phyloP scores from a whole-genome alignment of 768 basidiomycete species.

The Rossbeevera mucosa region DNA sequence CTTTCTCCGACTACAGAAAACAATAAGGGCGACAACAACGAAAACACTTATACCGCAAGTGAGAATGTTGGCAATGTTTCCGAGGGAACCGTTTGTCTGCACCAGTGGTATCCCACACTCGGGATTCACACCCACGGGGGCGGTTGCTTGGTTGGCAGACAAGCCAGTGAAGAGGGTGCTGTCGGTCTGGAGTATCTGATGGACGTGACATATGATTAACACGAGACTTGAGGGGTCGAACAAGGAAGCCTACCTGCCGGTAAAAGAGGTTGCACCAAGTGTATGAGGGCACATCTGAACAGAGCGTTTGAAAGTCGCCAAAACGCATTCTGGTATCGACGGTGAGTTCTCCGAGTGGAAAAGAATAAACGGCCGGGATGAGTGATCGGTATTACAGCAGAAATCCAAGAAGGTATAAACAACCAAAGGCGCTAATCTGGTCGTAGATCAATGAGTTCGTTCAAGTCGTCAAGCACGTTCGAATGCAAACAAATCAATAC shows the following conservation, averaged over 20 bases:
- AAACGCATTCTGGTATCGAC: constrained; percentile 45
- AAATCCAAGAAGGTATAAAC: constrained; percentile 18
- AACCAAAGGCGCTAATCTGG: constrained; percentile 14
- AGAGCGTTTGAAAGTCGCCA: constrained; percentile 69
- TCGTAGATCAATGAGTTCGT: constrained; percentile 15
- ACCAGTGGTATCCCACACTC: constrained; percentile 70
- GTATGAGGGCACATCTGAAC: constrained; percentile 68
- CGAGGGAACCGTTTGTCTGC: constrained; percentile 55
- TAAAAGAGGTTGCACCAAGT: constrained; percentile 96
- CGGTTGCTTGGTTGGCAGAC: constrained; percentile 44
- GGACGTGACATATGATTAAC: constrained; percentile 23
- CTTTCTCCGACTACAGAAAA: constrained; percentile 56
- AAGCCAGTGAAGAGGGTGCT: constrained; percentile 34
- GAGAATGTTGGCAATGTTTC: constrained; percentile 85
- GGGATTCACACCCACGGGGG: constrained; percentile 82
- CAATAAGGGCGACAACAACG: constrained; percentile 53
- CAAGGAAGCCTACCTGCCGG: constrained; percentile 55
- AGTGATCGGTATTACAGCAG: constrained; percentile 12
- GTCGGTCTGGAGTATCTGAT: constrained; percentile 39
- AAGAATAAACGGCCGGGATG: neutral
- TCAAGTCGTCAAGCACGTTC: constrained; percentile 27
- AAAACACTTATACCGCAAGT: constrained; percentile 72
- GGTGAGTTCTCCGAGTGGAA: neutral
- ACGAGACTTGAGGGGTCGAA: constrained; percentile 4
- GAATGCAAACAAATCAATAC: constrained; percentile 31